Conservation (phyloP, 1,284 basidiomycete species). For the Malassezia brasiliensis region DNA sequence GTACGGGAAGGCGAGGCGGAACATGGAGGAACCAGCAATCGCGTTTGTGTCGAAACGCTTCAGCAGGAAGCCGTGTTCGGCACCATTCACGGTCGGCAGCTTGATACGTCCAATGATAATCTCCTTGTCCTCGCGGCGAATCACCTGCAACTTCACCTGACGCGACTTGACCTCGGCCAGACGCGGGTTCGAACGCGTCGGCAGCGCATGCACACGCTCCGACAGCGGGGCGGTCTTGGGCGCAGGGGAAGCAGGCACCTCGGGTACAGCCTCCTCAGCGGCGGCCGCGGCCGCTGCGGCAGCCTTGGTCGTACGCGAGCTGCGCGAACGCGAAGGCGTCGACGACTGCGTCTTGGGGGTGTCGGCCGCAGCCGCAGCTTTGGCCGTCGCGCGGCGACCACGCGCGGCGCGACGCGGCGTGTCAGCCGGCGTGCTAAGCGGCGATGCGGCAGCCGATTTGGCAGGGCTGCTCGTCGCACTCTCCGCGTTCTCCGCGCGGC, state of each 20-base stretch:
- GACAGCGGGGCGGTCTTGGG: not conserved
- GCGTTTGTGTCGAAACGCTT: conserved; percentile 77
- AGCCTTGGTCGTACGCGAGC: not conserved
- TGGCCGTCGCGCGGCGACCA: conserved; percentile 11
- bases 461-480: not conserved
- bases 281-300: not conserved
- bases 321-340: not conserved
- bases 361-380: conserved; percentile 2
- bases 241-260: not conserved
- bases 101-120: conserved; percentile 86
- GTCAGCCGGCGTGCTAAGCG: conserved; percentile 1
- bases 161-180: conserved; percentile 33
- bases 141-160: conserved; percentile 69
- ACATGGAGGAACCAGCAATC: conserved; percentile 92
- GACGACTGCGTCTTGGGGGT: not conserved
- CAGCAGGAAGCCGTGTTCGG: conserved; percentile 32
- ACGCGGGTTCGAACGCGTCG: conserved; percentile 35
- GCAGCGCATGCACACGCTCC: conserved; percentile 27
- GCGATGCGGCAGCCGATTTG: not conserved
- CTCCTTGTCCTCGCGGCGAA: conserved; percentile 68
- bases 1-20: conserved; percentile 85
- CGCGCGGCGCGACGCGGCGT: conserved; percentile 9
- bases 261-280: not conserved
- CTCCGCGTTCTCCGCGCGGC: conserved; percentile 7
- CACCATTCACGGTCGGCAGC: conserved; percentile 61